These are phyloP conservation scores for Boletus huronensis DNA, from an alignment of 768 basidiomycete species.

Conservation along the genomic window DNA sequence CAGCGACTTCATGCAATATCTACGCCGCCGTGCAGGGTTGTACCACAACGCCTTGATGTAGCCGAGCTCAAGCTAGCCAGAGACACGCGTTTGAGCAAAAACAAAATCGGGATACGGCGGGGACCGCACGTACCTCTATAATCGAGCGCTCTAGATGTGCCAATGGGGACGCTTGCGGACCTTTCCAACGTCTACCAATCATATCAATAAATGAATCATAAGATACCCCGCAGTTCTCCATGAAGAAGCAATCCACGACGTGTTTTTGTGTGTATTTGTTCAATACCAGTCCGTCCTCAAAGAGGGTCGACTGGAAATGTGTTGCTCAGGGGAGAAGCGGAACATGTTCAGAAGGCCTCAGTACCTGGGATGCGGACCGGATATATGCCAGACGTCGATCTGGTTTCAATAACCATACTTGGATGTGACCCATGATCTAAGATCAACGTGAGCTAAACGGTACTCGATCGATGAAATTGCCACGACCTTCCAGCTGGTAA, in stretches of 20 bases:
- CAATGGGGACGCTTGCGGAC: conserved; percentile 36
- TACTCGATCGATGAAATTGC: not conserved
- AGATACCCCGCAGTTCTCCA: conserved; percentile 55
- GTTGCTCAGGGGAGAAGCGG: not conserved
- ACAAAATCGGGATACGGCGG: not conserved
- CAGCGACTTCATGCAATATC: conserved; percentile 60
- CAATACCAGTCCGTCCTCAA: conserved; percentile 52
- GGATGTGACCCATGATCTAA: conserved; percentile 50
- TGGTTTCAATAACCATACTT: conserved; percentile 43
- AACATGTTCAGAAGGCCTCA: conserved; percentile 8
- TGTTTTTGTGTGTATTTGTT: conserved; percentile 49
- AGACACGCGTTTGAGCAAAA: not conserved
- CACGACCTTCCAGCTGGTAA: conserved; percentile 64
- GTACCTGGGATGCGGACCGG: conserved; percentile 63
- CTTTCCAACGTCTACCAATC: conserved; percentile 39
- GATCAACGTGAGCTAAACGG: not conserved
- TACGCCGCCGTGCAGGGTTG: conserved; percentile 64
- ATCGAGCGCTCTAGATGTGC: conserved; percentile 39
- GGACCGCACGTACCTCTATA: conserved; percentile 29
- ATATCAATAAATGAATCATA: conserved; percentile 45
- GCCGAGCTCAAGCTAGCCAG: conserved; percentile 50
- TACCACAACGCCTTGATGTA: conserved; percentile 61
- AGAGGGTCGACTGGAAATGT: conserved; percentile 50
- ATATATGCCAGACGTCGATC: conserved; percentile 50
- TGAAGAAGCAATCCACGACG: conserved; percentile 61